These are phyloP conservation scores for Stellera chamaejasme DNA, from an alignment of 345 rosid species.

Conservation along the genomic window DNA sequence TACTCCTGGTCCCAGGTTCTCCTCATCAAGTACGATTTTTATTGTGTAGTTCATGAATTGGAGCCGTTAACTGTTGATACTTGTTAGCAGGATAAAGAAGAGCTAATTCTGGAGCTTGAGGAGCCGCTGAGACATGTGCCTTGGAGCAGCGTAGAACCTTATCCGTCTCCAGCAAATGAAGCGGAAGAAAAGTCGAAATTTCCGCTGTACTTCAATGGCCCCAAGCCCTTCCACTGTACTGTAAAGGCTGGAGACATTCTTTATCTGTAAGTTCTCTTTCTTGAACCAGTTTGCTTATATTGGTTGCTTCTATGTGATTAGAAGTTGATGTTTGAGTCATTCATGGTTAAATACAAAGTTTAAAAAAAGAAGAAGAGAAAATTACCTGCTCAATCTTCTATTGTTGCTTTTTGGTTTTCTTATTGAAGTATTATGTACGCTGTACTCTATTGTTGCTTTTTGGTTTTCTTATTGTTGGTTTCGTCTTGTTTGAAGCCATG, in stretches of 20 bases:
- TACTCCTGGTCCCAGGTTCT: slow-evolving; percentile 37
- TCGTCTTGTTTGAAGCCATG: no score
- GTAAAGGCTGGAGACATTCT: slow-evolving; percentile 81
- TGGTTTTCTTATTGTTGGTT: no score
- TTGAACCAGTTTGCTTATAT: not conserved
- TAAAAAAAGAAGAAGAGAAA: no score
- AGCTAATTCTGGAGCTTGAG: slow-evolving; percentile 56
- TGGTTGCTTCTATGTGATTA: no score
- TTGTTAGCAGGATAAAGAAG: slow-evolving; percentile 35
- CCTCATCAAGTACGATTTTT: no score
- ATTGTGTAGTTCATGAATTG: not conserved
- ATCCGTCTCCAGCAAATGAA: slow-evolving; percentile 37
- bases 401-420: no score
- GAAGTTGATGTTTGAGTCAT: no score
- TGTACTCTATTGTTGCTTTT: no score
- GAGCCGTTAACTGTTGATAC: not conserved
- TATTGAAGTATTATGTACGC: no score
- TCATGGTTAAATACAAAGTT: no score
- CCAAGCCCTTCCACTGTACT: slow-evolving; percentile 63
- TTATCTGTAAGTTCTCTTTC: slow-evolving; percentile 56
- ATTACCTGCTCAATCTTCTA: no score
- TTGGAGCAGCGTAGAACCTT: slow-evolving; percentile 83
- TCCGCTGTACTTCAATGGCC: slow-evolving; percentile 70
- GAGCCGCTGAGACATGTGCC: slow-evolving; percentile 54
- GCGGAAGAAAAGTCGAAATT: slow-evolving; percentile 42